phyloP scores from a whole-genome alignment of 2,329 filamentous ascomycete species.

The Xylariaceae sp. region DNA sequence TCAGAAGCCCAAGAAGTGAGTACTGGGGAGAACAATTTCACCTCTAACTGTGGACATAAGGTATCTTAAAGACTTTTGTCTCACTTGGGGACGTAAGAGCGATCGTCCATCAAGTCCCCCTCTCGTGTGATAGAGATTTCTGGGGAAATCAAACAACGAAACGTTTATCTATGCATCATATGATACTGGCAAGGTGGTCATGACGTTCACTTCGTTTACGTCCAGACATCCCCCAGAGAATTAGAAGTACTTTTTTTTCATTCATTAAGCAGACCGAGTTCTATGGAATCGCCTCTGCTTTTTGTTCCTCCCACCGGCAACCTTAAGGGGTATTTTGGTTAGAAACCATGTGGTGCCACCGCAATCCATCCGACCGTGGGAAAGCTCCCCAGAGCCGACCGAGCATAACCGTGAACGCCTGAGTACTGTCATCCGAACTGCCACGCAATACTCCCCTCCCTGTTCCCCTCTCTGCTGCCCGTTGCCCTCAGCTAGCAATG shows the following conservation, averaged over 20 bases:
- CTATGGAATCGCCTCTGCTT: conserved; percentile 31
- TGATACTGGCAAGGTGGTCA: too few relatives aligned
- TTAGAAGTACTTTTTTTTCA: conserved; percentile 24
- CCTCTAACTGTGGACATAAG: too few relatives aligned
- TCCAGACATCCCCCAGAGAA: too few relatives aligned
- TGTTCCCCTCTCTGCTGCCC: conserved; percentile 21
- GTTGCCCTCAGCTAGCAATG: conserved; percentile 19
- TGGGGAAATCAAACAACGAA: too few relatives aligned
- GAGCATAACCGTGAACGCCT: conserved; percentile 35
- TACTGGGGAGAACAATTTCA: too few relatives aligned
- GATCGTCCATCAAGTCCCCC: too few relatives aligned
- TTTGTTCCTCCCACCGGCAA: conserved; percentile 30
- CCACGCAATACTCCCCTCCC: conserved; percentile 25
- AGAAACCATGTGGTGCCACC: conserved; percentile 35
- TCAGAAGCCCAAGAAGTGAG: too few relatives aligned
- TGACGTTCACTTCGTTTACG: too few relatives aligned
- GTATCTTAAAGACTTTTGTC: too few relatives aligned
- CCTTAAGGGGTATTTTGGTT: conserved; percentile 33
- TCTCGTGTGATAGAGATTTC: too few relatives aligned
- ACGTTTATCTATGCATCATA: too few relatives aligned
- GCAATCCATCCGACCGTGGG: conserved; percentile 32
- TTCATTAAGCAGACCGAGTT: conserved; percentile 34
- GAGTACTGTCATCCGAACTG: conserved; percentile 30
- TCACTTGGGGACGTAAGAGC: too few relatives aligned
- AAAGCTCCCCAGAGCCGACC: conserved; percentile 30